phyloP scores from a whole-genome alignment of 257 asterid genomes.

The Schizonepeta tenuifolia region DNA sequence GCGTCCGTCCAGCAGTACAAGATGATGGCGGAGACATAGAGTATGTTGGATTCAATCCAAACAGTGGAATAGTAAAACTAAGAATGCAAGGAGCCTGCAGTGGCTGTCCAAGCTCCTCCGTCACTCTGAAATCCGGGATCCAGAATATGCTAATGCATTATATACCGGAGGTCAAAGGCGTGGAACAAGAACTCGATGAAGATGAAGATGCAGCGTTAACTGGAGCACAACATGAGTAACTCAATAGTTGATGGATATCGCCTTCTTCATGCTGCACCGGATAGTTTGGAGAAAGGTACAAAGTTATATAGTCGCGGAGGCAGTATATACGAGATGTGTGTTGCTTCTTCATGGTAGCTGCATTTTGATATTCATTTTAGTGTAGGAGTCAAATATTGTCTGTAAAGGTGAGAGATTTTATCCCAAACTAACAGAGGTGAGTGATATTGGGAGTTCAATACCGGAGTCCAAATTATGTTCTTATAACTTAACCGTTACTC shows the following conservation, averaged over 20 bases:
- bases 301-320: background rate
- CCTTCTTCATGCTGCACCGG: background rate
- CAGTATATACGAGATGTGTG: background rate
- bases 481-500: no score
- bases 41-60: constrained; percentile 70
- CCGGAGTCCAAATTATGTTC: no score
- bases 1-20: constrained; percentile 93
- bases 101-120: constrained; percentile 96
- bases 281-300: background rate
- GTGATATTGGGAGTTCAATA: no score
- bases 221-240: constrained; percentile 71
- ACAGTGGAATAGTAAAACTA: constrained; percentile 76
- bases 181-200: constrained; percentile 76
- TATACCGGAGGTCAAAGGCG: constrained; percentile 87
- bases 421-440: no score
- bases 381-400: no score
- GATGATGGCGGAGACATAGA: constrained; percentile 97
- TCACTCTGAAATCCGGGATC: constrained; percentile 90
- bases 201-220: constrained; percentile 42
- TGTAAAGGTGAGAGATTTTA: no score
- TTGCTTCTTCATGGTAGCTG: background rate
- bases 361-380: background rate
- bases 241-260: background rate
- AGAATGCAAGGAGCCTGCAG: constrained; percentile 99
- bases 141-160: constrained; percentile 98